These are phyloP conservation scores for Acanthamoeba triangularis DNA, from an alignment of 208 protist species.

Conservation along the genomic window DNA sequence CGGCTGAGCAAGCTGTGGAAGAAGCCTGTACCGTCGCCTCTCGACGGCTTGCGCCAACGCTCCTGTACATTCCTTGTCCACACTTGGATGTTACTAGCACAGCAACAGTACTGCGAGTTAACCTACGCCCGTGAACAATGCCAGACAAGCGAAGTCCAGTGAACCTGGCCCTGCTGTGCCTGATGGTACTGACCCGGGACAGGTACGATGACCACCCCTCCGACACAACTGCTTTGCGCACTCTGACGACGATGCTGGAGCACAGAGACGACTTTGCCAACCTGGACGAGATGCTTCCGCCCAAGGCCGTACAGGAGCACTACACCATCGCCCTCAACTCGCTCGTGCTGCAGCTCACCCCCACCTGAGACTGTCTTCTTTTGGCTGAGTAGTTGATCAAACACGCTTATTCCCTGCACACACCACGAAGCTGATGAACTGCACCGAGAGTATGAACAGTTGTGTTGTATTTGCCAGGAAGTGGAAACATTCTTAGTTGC, in stretches of 20 bases:
- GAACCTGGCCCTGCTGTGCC: background rate
- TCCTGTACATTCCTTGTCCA: too few relatives aligned
- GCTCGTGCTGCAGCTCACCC: background rate
- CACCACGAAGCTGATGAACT: too few relatives aligned
- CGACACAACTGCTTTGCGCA: background rate
- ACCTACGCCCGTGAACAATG: too few relatives aligned
- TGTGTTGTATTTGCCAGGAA: too few relatives aligned
- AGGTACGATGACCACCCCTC: background rate
- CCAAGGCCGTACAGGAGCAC: background rate
- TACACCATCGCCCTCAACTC: background rate
- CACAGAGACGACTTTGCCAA: background rate
- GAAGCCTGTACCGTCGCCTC: background rate
- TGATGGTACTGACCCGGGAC: background rate
- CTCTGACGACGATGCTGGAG: background rate
- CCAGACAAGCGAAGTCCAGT: background rate
- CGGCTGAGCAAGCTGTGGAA: background rate
- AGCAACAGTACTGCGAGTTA: background rate
- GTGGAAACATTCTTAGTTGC: too few relatives aligned
- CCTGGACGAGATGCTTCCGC: background rate
- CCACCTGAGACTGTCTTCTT: too few relatives aligned
- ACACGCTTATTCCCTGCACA: too few relatives aligned
- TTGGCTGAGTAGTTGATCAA: too few relatives aligned
- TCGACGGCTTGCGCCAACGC: background rate
- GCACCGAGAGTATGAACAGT: too few relatives aligned
- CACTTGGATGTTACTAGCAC: background rate